These are phyloP conservation scores for Cystofilobasidium capitatum DNA, from an alignment of 768 basidiomycete genomes.

Conservation along the genomic window DNA sequence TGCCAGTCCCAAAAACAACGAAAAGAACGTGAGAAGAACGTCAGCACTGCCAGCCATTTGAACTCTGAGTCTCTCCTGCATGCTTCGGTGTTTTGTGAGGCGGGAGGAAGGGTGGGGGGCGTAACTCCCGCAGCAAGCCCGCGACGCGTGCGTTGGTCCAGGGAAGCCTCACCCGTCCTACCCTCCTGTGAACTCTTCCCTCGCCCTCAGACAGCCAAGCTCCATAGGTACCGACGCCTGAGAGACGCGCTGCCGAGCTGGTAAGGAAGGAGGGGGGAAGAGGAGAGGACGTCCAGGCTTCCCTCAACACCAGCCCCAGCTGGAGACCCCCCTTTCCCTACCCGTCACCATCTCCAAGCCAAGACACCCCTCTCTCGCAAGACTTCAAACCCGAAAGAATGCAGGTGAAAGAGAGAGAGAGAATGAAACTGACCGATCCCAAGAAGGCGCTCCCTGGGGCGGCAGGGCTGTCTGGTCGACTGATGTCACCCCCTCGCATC, in stretches of 20 bases:
- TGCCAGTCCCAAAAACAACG: not conserved
- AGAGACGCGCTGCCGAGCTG: too few relatives aligned
- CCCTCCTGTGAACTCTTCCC: too few relatives aligned
- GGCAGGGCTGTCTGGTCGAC: conserved; percentile 18
- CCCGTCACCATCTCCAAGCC: too few relatives aligned
- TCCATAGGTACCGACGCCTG: too few relatives aligned
- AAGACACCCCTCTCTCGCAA: not conserved
- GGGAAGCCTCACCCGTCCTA: too few relatives aligned
- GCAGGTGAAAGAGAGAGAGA: not conserved
- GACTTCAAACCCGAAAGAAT: not conserved
- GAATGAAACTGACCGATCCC: not conserved
- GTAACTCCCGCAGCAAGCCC: too few relatives aligned
- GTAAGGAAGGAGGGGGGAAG: too few relatives aligned
- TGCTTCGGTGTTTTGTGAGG: not conserved
- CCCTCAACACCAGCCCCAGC: conserved; percentile 1
- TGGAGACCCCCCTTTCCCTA: not conserved
- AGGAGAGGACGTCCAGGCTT: too few relatives aligned
- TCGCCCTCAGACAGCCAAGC: too few relatives aligned
- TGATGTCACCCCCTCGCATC: conserved; percentile 11
- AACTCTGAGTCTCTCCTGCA: not conserved
- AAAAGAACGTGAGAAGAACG: not conserved
- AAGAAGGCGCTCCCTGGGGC: conserved; percentile 21
- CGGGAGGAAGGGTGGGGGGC: too few relatives aligned
- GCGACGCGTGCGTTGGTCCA: too few relatives aligned
- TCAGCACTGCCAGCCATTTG: not conserved